Base-by-base conservation (phyloP, 805 yeast species). In the Sporopachydermia quercuum region DNA sequence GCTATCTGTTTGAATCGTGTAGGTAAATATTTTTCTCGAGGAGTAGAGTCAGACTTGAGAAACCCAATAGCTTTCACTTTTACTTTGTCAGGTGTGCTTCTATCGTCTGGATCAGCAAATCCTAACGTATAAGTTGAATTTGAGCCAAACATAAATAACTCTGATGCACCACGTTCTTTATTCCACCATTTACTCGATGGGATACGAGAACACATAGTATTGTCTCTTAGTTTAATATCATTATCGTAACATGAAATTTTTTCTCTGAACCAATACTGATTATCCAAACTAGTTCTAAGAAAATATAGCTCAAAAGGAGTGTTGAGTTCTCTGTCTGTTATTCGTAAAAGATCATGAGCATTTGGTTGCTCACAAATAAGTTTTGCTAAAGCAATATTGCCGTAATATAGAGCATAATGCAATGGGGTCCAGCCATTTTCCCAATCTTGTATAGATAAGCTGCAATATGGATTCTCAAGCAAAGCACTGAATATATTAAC, bases 351-450 rank as follows among this genome's bases (percentile, higher is more conserved):
- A 1, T 57, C 50, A 17, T 49, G 57, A 23, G 30, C 30, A n/a
- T 23, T 23, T 18, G 53, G 53, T 15, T 52, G 46, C 18, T 54
- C 53, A 5, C 72, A 40, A 5, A 75, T 46, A 4, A 57, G 55
- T 40, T 64, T 67, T 5, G 78, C 75, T 50, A 79, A 69, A 15
- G 67, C 51, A 35, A 78, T 57, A 40, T 78, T 64, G 23, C 75
- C 80, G 45, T 70, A 59, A 46, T 63, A 71, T 11, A 81, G 59
- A 3, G 85, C 73, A 43, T 75, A 70, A 55, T 87, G 96, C 18
- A 87, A 61, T 17, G 84, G 73, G 35, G 82, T 80, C 79, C 93
- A 86, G 2, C 84, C 80, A 51, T 73, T 83, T 55, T 86, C 96
- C 39, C 61, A 62, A 54, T 87, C 96, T 2, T 63, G 57, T 0